Conservation (phyloP, 371 early-diverging fungal species). For the Sporodiniella umbellata region DNA sequence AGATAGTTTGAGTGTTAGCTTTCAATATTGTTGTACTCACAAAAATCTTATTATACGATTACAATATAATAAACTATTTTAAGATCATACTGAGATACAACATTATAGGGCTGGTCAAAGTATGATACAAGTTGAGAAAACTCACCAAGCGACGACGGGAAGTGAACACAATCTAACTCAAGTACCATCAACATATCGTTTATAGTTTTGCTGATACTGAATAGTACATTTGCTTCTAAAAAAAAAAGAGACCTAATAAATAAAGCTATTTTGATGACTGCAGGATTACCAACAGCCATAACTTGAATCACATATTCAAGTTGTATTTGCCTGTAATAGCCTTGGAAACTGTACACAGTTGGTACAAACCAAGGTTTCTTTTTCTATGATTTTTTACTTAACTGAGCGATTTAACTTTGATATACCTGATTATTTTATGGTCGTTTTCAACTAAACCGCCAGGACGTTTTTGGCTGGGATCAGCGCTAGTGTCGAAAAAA, state of each 20-base stretch:
- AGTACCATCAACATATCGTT: constrained; percentile 8
- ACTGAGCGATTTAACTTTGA: constrained; percentile 13
- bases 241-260: constrained; percentile 13
- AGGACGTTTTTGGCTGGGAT: constrained; percentile 10
- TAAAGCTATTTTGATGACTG: constrained; percentile 7
- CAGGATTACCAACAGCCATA: constrained; percentile 11
- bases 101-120: constrained; percentile 8
- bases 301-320: constrained; percentile 7
- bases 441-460: constrained; percentile 11
- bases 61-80: too few relatives aligned
- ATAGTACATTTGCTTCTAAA: constrained; percentile 9
- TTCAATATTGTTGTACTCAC: too few relatives aligned
- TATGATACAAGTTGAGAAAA: constrained; percentile 12
- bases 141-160: constrained; percentile 12
- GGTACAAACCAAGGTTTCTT: constrained; percentile 9
- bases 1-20: too few relatives aligned
- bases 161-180: constrained; percentile 10
- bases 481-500: constrained; percentile 6
- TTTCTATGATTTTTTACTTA: constrained; percentile 10
- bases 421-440: constrained; percentile 5
- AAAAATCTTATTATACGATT: too few relatives aligned
- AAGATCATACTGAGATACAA: too few relatives aligned
- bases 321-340: constrained; percentile 5
- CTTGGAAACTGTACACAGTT: constrained; percentile 9
- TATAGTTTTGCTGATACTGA: constrained; percentile 7